Base-by-base conservation (phyloP, 2,329 filamentous ascomycete genomes). In the Colletotrichum sp. region DNA sequence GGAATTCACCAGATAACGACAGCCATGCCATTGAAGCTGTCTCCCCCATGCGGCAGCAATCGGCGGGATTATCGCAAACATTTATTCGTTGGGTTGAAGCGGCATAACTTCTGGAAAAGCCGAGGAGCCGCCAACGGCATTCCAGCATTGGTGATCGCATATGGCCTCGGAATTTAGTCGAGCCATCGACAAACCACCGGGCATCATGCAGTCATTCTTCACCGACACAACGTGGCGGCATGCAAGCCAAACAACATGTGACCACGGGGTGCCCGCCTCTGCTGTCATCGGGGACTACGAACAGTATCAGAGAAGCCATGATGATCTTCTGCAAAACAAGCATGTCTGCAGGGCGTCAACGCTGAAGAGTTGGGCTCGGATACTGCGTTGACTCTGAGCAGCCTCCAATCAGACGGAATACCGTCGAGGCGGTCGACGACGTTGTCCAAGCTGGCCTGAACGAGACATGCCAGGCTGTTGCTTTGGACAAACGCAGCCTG, bases 151-250 rank as follows among this genome's bases (percentile, higher is more conserved):
- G 30, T 10, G 15, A 21, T 38, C 15, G 15, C 38, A 18, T 36
- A 43, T 16, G 26, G n/a, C 34, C 61, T 21, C 32, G 55, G 28
- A 62, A 66, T 21, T 8, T 18, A 12, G 10, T 72, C 32, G 16
- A 61, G 10, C 8, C 32, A 10, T 56, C 43, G n/a, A 52, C 6
- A 13, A 52, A 4, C 13, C 13, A 48, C 32, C 62, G 16, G 3
- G 62, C 34, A 21, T 12, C 62, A 75, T 75, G 73, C 73, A 75
- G 69, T 64, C 73, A 67, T 72, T 75, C 38, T 72, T 75, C 61
- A 67, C 62, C 73, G 69, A 56, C 32, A 61, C 6, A 66, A 75
- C 62, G 69, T 75, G 73, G 69, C 62, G 30, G 30, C 64, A 55
- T 67, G 32, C 38, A 55, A 34, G 26, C 69, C 68, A 72, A 64